Evolutionary conservation across 768 basidiomycete species (phyloP).

Genomic region (Psilocybe azurescens): DNA sequence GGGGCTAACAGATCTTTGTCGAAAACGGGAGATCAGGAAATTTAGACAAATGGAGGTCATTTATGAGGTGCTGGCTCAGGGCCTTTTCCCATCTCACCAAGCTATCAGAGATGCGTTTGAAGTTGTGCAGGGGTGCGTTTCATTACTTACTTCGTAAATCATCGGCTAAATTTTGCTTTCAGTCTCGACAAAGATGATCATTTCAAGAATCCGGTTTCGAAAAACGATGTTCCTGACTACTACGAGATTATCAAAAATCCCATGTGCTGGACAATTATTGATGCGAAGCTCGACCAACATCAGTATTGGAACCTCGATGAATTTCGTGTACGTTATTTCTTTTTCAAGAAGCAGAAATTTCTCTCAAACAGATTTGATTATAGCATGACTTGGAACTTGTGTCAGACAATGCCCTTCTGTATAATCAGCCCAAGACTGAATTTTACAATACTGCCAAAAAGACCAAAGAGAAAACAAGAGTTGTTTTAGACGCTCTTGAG

Average conservation of each 20-base stretch:
- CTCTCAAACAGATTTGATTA: neutral
- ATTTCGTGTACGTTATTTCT: conserved; percentile 61
- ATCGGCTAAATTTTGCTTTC: neutral
- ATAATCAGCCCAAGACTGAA: conserved; percentile 78
- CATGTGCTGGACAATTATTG: conserved; percentile 89
- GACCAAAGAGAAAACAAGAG: conserved; percentile 49
- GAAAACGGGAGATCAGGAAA: conserved; percentile 86
- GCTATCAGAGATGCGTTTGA: conserved; percentile 70
- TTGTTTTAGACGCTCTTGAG: conserved; percentile 50
- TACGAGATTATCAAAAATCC: conserved; percentile 85
- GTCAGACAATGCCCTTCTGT: conserved; percentile 82
- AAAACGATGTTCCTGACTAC: conserved; percentile 85
- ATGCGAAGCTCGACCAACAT: conserved; percentile 78
- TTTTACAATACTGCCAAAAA: conserved; percentile 74
- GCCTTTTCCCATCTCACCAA: conserved; percentile 71
- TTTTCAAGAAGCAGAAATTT: neutral
- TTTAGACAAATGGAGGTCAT: conserved; percentile 69
- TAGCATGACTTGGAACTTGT: conserved; percentile 88
- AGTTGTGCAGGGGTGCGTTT: conserved; percentile 64
- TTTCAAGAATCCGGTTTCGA: conserved; percentile 86
- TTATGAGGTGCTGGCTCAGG: conserved; percentile 63
- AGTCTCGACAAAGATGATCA: conserved; percentile 77
- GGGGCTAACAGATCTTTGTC: conserved; percentile 65
- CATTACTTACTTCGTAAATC: conserved; percentile 23
- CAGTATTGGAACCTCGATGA: conserved; percentile 79